Conservation (phyloP, 225 moss, liverwort and hornwort species). For the Asterella californica region DNA sequence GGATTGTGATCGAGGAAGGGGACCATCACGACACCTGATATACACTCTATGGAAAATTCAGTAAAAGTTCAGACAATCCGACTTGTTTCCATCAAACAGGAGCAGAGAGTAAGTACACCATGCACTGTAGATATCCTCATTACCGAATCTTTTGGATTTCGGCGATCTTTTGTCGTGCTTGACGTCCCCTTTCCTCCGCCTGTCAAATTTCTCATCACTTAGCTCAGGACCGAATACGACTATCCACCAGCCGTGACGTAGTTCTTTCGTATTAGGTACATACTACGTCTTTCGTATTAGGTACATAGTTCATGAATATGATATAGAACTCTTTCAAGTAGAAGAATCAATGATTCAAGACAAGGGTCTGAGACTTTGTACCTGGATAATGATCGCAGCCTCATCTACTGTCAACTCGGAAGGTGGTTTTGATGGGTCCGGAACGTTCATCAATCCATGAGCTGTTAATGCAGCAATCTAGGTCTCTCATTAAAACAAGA, state of each 20-base stretch:
- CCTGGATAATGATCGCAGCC: constrained; percentile 63
- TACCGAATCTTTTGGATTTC: constrained; percentile 83
- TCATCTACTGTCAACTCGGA: constrained; percentile 61
- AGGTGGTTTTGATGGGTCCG: constrained; percentile 39
- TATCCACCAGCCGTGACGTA: neutral
- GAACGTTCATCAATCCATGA: constrained; percentile 46
- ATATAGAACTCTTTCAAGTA: neutral
- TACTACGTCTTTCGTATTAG: neutral
- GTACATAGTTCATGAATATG: no score
- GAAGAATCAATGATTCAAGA: no score
- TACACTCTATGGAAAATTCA: neutral
- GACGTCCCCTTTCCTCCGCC: constrained; percentile 91
- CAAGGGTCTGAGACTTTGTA: constrained; percentile 18
- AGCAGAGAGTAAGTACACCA: neutral
- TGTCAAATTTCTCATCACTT: constrained; percentile 20
- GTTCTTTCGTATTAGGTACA: neutral
- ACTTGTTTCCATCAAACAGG: neutral
- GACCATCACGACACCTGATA: neutral
- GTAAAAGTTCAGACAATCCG: neutral
- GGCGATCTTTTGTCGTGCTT: constrained; percentile 56
- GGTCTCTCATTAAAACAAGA: neutral
- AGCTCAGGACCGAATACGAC: neutral
- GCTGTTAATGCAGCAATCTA: constrained; percentile 45
- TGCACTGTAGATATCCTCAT: neutral
- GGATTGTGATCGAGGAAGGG: neutral